Percentiles rank a stretch among this genome's conserved stretches.
phyloP scores from a whole-genome alignment of 805 yeast species.

The Candida peoriensis region DNA sequence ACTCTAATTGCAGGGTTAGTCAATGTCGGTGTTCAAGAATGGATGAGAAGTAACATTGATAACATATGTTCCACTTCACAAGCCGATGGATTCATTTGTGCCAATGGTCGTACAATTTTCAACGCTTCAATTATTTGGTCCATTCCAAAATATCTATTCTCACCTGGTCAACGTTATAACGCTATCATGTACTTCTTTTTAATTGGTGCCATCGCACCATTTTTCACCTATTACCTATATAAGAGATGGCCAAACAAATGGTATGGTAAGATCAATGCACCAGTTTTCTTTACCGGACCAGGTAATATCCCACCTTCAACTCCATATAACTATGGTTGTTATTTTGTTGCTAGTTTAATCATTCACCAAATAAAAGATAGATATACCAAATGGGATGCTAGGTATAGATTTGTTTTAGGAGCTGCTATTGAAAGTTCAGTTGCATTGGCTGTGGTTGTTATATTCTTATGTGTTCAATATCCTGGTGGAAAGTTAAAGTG shows the following conservation, averaged over 20 bases:
- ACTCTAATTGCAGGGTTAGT: constrained; percentile 36
- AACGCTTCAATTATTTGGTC: constrained; percentile 52
- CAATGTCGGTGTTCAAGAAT: constrained; percentile 34
- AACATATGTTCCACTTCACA: constrained; percentile 37
- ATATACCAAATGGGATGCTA: constrained; percentile 54
- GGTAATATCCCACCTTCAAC: constrained; percentile 73
- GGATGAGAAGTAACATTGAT: constrained; percentile 34
- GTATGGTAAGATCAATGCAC: constrained; percentile 44
- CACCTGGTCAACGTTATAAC: constrained; percentile 45
- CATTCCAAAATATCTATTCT: constrained; percentile 43
- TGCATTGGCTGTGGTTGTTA: constrained; percentile 51
- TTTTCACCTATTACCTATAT: constrained; percentile 29
- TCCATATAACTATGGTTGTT: constrained; percentile 59
- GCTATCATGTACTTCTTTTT: constrained; percentile 52
- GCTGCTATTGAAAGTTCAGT: constrained; percentile 64
- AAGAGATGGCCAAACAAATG: constrained; percentile 26
- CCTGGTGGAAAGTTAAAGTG: constrained; percentile 38
- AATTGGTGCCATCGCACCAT: constrained; percentile 40
- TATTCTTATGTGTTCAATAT: constrained; percentile 48
- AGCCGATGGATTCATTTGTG: constrained; percentile 39
- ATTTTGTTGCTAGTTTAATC: constrained; percentile 39
- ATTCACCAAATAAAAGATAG: constrained; percentile 41
- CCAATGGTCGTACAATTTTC: constrained; percentile 38
- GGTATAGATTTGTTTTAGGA: constrained; percentile 54
- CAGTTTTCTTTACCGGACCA: constrained; percentile 58